Conservation (phyloP, 2,329 filamentous ascomycete species). For the Sarocladium strictum region DNA sequence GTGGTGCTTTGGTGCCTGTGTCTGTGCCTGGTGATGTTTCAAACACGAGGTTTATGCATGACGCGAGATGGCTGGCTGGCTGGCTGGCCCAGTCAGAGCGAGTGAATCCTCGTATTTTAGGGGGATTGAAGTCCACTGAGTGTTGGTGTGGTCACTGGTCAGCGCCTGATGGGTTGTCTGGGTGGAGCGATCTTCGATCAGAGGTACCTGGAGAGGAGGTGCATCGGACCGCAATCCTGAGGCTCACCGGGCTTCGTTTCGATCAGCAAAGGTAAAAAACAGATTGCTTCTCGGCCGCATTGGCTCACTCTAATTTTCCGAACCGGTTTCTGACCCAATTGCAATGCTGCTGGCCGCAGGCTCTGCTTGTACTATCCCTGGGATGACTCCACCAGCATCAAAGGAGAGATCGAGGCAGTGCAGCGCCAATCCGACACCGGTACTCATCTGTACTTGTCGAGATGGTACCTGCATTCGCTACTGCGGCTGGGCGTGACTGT, state of each 20-base stretch:
- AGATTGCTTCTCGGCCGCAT: background rate
- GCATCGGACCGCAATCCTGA: too few species aligned
- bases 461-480: background rate
- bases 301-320: background rate
- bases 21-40: constrained; percentile 2
- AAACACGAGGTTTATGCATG: constrained; percentile 7
- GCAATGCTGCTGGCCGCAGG: background rate
- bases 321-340: background rate
- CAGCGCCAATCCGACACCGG: background rate
- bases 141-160: background rate
- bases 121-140: background rate
- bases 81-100: too few species aligned
- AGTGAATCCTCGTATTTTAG: background rate
- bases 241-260: background rate
- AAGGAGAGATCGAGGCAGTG: background rate
- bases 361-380: background rate
- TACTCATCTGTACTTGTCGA: background rate
- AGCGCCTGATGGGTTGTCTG: too few species aligned
- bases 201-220: too few species aligned
- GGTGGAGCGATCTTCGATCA: too few species aligned
- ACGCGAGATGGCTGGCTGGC: background rate
- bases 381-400: background rate
- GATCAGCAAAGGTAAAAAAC: background rate
- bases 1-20: background rate
- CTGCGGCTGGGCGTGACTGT: background rate